Evolutionary conservation across 2,329 filamentous ascomycete genomes (phyloP).

Genomic region (Pseudocercospora pini-densiflorae): DNA sequence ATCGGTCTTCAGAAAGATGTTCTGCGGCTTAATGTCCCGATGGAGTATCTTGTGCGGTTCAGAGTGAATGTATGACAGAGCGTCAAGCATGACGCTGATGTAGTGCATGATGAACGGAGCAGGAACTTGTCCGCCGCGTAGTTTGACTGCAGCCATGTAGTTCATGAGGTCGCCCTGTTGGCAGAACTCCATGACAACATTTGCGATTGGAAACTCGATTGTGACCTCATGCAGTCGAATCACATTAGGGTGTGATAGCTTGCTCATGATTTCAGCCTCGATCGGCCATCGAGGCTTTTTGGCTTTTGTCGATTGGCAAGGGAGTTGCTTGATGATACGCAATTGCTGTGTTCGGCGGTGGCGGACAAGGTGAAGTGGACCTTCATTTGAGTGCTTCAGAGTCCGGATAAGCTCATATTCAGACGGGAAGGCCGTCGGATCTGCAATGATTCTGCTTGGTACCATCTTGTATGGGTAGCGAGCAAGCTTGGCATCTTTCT

Average conservation of each 20-base stretch:
- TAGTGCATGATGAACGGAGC: constrained; percentile 29
- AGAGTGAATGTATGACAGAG: constrained; percentile 30
- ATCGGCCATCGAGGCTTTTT: not conserved
- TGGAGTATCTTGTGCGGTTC: constrained; percentile 15
- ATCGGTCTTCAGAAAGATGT: constrained; percentile 17
- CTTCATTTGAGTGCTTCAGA: constrained; percentile 9
- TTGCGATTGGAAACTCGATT: not conserved
- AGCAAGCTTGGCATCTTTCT: not conserved
- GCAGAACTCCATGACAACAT: constrained; percentile 28
- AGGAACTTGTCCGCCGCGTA: constrained; percentile 3
- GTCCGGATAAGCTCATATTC: constrained; percentile 19
- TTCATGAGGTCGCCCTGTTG: constrained; percentile 26
- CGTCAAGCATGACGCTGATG: constrained; percentile 28
- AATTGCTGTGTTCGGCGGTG: constrained; percentile 7
- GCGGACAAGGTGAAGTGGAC: constrained; percentile 20
- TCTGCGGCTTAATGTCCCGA: constrained; percentile 19
- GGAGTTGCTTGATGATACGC: constrained; percentile 25
- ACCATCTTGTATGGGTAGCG: not conserved
- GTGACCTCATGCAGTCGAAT: constrained; percentile 6
- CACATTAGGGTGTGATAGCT: constrained; percentile 20
- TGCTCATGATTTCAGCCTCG: constrained; percentile 16
- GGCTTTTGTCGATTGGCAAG: not conserved
- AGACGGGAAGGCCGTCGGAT: not conserved
- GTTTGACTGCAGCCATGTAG: constrained; percentile 14
- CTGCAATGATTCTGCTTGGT: not conserved